Conservation (phyloP, 2,329 filamentous ascomycete species). For the Exutisphaerella laricina region DNA sequence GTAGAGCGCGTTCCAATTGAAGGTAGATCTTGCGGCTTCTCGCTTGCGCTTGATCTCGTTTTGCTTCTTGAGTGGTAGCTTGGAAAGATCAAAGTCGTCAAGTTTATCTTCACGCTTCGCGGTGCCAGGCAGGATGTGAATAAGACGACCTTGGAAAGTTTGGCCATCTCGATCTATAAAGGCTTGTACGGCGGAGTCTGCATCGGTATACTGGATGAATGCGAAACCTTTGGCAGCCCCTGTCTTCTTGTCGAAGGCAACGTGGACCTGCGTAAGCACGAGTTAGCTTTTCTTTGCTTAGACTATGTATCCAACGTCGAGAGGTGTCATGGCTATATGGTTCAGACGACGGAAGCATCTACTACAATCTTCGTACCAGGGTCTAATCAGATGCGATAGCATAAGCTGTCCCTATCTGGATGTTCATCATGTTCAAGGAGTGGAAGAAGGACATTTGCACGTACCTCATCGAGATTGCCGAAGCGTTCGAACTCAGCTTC, state of each 20-base stretch:
- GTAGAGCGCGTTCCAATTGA: conserved; percentile 99
- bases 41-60: conserved; percentile 80
- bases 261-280: conserved; percentile 62
- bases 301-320: neutral
- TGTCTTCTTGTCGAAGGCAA: conserved; percentile 65
- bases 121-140: conserved; percentile 82
- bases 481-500: conserved; percentile 64
- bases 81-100: conserved; percentile 83
- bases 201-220: conserved; percentile 71
- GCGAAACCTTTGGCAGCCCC: conserved; percentile 84
- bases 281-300: conserved; percentile 2
- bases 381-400: conserved; percentile 79
- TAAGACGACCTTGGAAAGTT: conserved; percentile 83
- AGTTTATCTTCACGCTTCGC: conserved; percentile 75
- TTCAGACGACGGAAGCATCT: conserved; percentile 82
- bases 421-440: conserved; percentile 69
- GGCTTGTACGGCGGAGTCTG: conserved; percentile 69
- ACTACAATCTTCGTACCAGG: conserved; percentile 92
- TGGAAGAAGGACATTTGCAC: conserved; percentile 36
- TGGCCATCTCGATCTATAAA: conserved; percentile 74
- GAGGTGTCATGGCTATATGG: neutral
- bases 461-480: conserved; percentile 82
- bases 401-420: conserved; percentile 99
- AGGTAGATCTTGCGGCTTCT: conserved; percentile 69
- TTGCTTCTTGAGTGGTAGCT: conserved; percentile 90